phyloP scores from a whole-genome alignment of 495 filamentous ascomycete genomes.

The Penicillium paxilli region DNA sequence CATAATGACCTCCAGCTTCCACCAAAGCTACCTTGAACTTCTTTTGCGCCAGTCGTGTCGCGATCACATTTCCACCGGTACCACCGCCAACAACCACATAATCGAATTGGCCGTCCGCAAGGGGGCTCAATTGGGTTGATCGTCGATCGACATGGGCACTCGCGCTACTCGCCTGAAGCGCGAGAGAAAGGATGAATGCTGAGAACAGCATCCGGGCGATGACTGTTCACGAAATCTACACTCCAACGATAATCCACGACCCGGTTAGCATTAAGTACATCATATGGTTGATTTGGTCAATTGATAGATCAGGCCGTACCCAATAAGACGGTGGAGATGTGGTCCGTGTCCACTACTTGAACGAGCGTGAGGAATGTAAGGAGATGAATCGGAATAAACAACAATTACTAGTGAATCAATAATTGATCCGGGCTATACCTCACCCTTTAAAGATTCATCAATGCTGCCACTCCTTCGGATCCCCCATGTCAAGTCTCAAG shows the following conservation, averaged over 20 bases:
- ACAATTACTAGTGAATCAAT: too few species aligned
- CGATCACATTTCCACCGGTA: constrained; percentile 50
- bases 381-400: too few species aligned
- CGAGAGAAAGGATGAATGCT: not conserved
- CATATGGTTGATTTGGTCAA: not conserved
- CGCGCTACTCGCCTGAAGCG: constrained; percentile 1
- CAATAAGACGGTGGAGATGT: too few species aligned
- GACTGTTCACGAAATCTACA: not conserved
- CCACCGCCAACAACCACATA: constrained; percentile 60
- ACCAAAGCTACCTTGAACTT: constrained; percentile 46
- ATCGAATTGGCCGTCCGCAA: constrained; percentile 37
- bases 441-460: too few species aligned
- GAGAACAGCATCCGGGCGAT: constrained; percentile 4
- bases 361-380: too few species aligned
- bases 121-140: not conserved
- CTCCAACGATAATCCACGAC: not conserved
- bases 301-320: too few species aligned
- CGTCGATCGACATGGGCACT: not conserved
- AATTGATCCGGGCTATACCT: too few species aligned
- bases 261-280: not conserved
- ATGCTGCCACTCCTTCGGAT: too few species aligned
- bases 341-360: too few species aligned
- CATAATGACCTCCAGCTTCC: constrained; percentile 59
- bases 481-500: too few species aligned
- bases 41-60: constrained; percentile 44